Base-by-base conservation (phyloP, 2,329 filamentous ascomycete species). In the Fusarium temperatum region DNA sequence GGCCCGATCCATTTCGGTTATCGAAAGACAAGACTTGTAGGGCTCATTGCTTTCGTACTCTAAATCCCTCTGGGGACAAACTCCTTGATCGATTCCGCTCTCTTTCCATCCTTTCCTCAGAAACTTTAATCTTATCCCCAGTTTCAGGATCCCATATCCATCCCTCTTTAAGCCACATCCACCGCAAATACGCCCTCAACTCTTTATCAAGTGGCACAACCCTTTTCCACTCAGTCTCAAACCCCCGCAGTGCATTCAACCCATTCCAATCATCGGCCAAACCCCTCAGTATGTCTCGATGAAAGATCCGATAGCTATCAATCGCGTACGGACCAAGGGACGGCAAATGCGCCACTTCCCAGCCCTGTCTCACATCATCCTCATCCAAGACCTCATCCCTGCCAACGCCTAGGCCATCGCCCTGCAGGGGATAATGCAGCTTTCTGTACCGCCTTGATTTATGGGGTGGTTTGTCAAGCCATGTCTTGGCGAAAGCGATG, bases 101-200 rank as follows among this genome's bases (percentile, higher is more conserved):
- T 8, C 0, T 11, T 15, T 24, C 13, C 65, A 73, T 73, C 17
- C 44, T 44, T 0, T 62, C 53, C 1, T 28, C 30, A 0, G 56
- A 70, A 5, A 55, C 61, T 22, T 48, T 35, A 0, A 48, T 22
- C 20, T 60, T 73, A 4, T 22, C 5, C 0, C 72, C 73, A 10
- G 69, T 75, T 10, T 63, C 72, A 1, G 72, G 72, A 30, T 74
- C 28, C 72, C 72, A 74, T 22, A 75, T 26, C 72, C 72, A 75
- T 1, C 72, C 60, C 15, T 67, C 50, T 1, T 63, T 75, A 0
- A 75, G 53, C 73, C 73, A 75, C 69, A 70, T 75, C 73, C 73
- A 75, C 5, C 72, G 38, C 1, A 74, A 39, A 50, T 63, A 74
- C 3, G 57, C 64, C 28, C 55, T 58, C 24, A 74, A 36, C 38